These are phyloP conservation scores for Hypoxylon sp. DNA, from an alignment of 2,329 filamentous ascomycete species.

Conservation along the genomic window DNA sequence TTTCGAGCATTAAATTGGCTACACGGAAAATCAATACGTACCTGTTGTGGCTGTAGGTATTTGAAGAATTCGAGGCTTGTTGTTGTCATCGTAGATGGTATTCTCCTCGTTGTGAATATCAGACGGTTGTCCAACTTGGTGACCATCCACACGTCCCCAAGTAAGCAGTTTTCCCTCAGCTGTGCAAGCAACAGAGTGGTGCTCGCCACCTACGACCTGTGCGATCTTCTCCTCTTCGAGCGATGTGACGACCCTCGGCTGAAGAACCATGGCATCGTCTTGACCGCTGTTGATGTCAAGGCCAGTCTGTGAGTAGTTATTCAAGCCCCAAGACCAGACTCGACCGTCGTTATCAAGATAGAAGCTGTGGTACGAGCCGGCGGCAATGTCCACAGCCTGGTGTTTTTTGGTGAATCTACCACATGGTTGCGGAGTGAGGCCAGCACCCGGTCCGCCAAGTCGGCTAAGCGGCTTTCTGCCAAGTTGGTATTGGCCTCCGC, in stretches of 20 bases:
- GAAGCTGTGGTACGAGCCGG: constrained; percentile 76
- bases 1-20: neutral
- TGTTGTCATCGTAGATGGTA: constrained; percentile 70
- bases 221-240: constrained; percentile 71
- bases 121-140: constrained; percentile 65
- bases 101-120: constrained; percentile 64
- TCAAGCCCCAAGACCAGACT: constrained; percentile 76
- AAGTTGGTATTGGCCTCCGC: constrained; percentile 78
- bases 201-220: constrained; percentile 74
- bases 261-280: constrained; percentile 75
- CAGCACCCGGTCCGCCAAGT: constrained; percentile 38
- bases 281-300: constrained; percentile 69
- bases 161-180: constrained; percentile 53
- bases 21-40: constrained; percentile 44
- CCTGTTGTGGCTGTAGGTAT: constrained; percentile 69
- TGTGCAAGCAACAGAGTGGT: constrained; percentile 67
- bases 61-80: constrained; percentile 75
- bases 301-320: constrained; percentile 76
- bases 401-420: constrained; percentile 57
- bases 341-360: constrained; percentile 72
- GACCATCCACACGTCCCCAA: constrained; percentile 57
- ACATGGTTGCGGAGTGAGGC: constrained; percentile 53
- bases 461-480: constrained; percentile 66
- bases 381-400: constrained; percentile 62
- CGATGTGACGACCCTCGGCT: constrained; percentile 71